Percentiles rank a stretch among this genome's conserved stretches.
Evolutionary conservation across 2,329 filamentous ascomycete species (phyloP).

Genomic region (Pseudogymnoascus sp.): DNA sequence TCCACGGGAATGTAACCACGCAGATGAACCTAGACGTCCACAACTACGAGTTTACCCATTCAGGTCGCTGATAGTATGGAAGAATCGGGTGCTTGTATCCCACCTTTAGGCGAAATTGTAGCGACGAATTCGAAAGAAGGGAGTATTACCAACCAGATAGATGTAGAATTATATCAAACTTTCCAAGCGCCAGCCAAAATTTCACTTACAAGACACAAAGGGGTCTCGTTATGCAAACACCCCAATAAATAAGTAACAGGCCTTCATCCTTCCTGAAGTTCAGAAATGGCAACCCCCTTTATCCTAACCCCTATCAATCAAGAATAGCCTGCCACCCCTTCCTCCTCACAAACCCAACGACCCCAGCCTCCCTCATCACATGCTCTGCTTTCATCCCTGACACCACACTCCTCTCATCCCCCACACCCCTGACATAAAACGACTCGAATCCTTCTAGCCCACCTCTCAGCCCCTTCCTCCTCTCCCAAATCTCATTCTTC

Average conservation of each 20-base stretch:
- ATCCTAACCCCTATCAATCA: conserved; percentile 21
- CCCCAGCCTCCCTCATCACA: conserved; percentile 53
- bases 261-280: not conserved
- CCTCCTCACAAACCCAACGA: conserved; percentile 47
- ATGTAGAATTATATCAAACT: not conserved
- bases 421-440: conserved; percentile 54
- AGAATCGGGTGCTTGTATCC: not conserved
- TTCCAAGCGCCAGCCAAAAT: not conserved
- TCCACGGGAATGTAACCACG: not conserved
- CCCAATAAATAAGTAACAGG: not conserved
- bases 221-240: not conserved
- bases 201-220: not conserved
- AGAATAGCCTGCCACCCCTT: conserved; percentile 50
- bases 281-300: not conserved
- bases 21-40: not conserved
- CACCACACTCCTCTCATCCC: conserved; percentile 57
- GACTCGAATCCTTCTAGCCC: conserved; percentile 36
- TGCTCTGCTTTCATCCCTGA: conserved; percentile 53
- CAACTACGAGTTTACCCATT: not conserved
- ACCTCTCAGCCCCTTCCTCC: conserved; percentile 13
- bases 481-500: conserved; percentile 20
- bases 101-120: not conserved
- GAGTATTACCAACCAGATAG: not conserved
- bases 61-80: not conserved
- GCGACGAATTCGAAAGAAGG: not conserved